phyloP scores from a whole-genome alignment of 805 yeast species.

The Saccharomycopsis vini region DNA sequence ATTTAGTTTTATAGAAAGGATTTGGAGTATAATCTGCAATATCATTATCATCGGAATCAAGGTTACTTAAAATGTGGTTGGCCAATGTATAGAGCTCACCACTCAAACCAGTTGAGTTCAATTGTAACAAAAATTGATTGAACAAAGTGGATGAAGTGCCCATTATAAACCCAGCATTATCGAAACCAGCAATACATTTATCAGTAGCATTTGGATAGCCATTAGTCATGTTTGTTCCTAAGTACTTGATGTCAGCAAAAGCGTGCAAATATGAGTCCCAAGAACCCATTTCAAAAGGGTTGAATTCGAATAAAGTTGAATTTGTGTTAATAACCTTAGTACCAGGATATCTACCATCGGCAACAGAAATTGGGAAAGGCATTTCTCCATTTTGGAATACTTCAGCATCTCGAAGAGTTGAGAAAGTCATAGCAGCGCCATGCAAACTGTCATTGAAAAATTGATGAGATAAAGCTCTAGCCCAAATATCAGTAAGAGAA shows the following conservation, averaged over 20 bases:
- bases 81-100: conserved; percentile 41
- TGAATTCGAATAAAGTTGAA: conserved; percentile 58
- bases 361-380: conserved; percentile 66
- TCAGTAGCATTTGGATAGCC: conserved; percentile 37
- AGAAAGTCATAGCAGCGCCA: conserved; percentile 55
- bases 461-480: conserved; percentile 63
- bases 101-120: conserved; percentile 44
- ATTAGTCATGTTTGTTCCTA: conserved; percentile 32
- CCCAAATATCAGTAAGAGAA: conserved; percentile 75
- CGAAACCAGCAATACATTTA: conserved; percentile 58
- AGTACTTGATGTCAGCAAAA: conserved; percentile 5
- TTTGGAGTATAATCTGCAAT: conserved; percentile 67
- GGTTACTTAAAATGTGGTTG: conserved; percentile 35
- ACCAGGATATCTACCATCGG: conserved; percentile 60
- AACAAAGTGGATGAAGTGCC: conserved; percentile 82
- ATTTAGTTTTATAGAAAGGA: conserved; percentile 47
- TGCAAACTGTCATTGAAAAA: conserved; percentile 54
- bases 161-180: conserved; percentile 71
- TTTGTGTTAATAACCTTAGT: conserved; percentile 47
- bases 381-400: conserved; percentile 51
- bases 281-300: conserved; percentile 31
- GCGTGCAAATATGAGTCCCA: conserved; percentile 9
- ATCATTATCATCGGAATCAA: conserved; percentile 48
- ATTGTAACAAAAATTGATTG: conserved; percentile 52
- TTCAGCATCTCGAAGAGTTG: conserved; percentile 49